phyloP scores from a whole-genome alignment of 371 early-diverging fungal genomes.

The Saksenaea vasiformis region DNA sequence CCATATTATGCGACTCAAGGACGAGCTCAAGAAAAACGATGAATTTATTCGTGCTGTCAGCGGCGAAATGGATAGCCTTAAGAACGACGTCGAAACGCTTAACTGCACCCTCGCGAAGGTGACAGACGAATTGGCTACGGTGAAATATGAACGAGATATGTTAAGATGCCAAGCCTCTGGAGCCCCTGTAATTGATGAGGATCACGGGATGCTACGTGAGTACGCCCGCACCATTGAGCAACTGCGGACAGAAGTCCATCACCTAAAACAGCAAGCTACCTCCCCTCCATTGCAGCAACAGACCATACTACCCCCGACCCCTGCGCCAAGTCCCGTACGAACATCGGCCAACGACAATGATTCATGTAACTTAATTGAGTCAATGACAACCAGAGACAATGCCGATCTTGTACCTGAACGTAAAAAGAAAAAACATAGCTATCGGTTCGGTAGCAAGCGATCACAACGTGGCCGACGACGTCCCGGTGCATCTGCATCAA shows the following conservation, averaged over 20 bases:
- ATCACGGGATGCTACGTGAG: constrained; percentile 16
- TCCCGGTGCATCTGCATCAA: neutral
- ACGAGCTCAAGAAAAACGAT: constrained; percentile 36
- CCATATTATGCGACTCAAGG: constrained; percentile 33
- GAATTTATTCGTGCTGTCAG: constrained; percentile 43
- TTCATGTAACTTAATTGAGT: neutral
- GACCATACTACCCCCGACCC: neutral
- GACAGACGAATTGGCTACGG: constrained; percentile 20
- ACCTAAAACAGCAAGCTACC: constrained; percentile 2
- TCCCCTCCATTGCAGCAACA: neutral
- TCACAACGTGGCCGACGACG: constrained; percentile 3
- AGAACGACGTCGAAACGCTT: constrained; percentile 25
- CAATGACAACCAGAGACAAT: neutral
- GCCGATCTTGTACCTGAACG: neutral
- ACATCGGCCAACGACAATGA: neutral
- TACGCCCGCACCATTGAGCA: constrained; percentile 13
- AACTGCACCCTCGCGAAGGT: constrained; percentile 13
- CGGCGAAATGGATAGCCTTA: constrained; percentile 46
- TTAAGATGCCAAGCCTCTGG: constrained; percentile 24
- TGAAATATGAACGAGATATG: constrained; percentile 29
- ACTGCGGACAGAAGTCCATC: constrained; percentile 3
- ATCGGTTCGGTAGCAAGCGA: constrained; percentile 14
- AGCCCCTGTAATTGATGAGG: neutral
- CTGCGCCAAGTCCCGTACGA: neutral
- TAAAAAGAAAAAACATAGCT: constrained; percentile 9